Evolutionary conservation across 257 asterid genomes (phyloP), one percentile per base, ranked within the genome.

Genomic region (Capsicum chinense): DNA sequence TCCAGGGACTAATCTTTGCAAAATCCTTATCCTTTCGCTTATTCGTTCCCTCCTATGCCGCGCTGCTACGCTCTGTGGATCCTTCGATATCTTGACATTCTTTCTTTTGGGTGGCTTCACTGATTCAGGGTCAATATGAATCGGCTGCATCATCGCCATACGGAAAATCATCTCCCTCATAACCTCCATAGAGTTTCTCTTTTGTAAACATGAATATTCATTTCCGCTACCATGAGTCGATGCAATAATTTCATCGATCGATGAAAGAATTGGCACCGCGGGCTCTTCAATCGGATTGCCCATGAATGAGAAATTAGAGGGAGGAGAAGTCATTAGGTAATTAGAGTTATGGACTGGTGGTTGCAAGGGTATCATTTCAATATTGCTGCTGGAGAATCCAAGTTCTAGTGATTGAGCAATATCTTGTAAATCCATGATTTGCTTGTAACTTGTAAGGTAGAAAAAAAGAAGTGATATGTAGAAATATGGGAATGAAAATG

Each of bases 61-160:
- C 19, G 93, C 93, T 63, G 93, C 92, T 35, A 90, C 91, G 63
- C 93, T 90, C 80, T 91, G 93, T 10, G 93, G 93, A 64, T 91
- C 93, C 80, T 84, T 91, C 11, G 93, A 91, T 56, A 89, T 89
- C 88, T 84, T 88, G 67, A 91, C 92, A 79, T 91, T 91, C 89
- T 87, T 90, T 71, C 93, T 84, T 86, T 84, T 87, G 0, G 93
- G 91, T 47, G 90, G 91, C 64, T 87, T 89, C 71, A 88, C 87
- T 12, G 89, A 50, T 37, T 87, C 90, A 4, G 91, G 91, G 66
- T 89, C 92, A 35, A 89, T 83, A 81, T 91, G 88, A 67, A 91
- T 39, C 33, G 93, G 93, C 84, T 91, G 93, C 93, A 91, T 89
- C 90, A 84, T 80, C 21, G 93, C 93, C 19, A 88, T 87, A 17